These are phyloP conservation scores for Aspergillus fijiensis DNA, from an alignment of 2,329 filamentous ascomycete genomes.

Conservation along the genomic window DNA sequence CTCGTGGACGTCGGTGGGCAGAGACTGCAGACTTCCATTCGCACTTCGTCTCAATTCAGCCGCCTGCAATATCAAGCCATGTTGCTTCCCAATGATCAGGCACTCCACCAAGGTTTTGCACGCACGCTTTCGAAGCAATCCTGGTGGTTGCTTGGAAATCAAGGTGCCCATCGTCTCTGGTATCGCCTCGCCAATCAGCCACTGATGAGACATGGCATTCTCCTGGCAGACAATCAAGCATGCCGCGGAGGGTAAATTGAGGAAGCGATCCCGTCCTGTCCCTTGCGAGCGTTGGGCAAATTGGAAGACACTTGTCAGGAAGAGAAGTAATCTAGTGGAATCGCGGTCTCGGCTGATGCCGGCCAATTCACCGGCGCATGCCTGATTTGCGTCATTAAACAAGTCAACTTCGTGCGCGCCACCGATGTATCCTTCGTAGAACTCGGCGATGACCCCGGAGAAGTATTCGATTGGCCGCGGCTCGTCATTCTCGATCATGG, in stretches of 20 bases:
- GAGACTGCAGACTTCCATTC: neutral
- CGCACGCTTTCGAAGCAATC: conserved; percentile 15
- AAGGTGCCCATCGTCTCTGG: conserved; percentile 14
- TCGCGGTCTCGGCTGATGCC: conserved; percentile 21
- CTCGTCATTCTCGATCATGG: conserved; percentile 21
- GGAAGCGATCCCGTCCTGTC: conserved; percentile 20
- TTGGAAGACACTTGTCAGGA: conserved; percentile 27
- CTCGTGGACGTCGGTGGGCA: neutral
- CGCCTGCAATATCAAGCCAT: conserved; percentile 1
- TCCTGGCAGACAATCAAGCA: conserved; percentile 26
- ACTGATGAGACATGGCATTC: conserved; percentile 19
- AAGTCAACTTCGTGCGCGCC: conserved; percentile 22
- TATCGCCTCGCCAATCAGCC: conserved; percentile 23
- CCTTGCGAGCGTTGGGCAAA: conserved; percentile 22
- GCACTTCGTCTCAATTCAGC: neutral
- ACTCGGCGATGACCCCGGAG: conserved; percentile 21
- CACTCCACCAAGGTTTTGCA: conserved; percentile 7
- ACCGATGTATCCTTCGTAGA: conserved; percentile 25
- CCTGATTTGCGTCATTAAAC: conserved; percentile 23
- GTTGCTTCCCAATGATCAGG: conserved; percentile 7
- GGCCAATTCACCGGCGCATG: conserved; percentile 23
- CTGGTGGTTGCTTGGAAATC: conserved; percentile 12
- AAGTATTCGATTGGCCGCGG: conserved; percentile 21
- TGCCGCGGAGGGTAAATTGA: conserved; percentile 20
- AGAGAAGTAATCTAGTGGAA: conserved; percentile 17